Base-by-base conservation (phyloP, 2,329 filamentous ascomycete species). In the Ilyonectria destructans region DNA sequence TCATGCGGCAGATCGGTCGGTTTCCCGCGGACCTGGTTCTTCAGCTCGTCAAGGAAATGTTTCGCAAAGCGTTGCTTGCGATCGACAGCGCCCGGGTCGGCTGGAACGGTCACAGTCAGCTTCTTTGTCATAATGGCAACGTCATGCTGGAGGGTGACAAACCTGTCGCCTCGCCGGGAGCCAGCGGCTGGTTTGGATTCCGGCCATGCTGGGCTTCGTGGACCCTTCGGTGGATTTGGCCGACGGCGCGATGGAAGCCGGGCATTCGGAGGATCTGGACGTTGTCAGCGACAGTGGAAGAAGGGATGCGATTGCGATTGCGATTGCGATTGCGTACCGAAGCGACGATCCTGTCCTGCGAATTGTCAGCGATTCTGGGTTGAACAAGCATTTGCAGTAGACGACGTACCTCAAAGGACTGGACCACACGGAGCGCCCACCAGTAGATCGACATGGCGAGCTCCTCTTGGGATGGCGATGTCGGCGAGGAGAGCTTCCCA, bases 151-250 rank as follows among this genome's bases (percentile, higher is more conserved):
- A n/a, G 17, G 52, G 9, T 6, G 58, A 46, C 77, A 6, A 78
- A 85, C 85, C 82, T 35, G 86, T 87, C 2, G 87, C 87, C 73
- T 89, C 85, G 51, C 87, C 87, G 1, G 81, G 85, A 0, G 82
- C 81, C 10, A 89, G 69, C 7, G 87, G 87, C 58, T 88, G 85
- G 69, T 83, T 79, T 0, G 87, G 86, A 60, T 86, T 81, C 26
- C 85, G 82, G 10, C 87, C 87, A 68, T 88, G 70, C 51, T 82
- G 81, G 19, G 79, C 76, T 68, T 88, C 85, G 72, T 89, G 78
- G 43, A 89, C 82, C 4, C 77, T 80, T 15, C 82, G 82, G 66
- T 89, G 87, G 37, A 89, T 85, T n/a, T 83, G 81, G 8, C 85
- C 84, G 45, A 89, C 87, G 4, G 82, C 82, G 68, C 83, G 83